These are phyloP conservation scores for Ceratocystis cubensis DNA, from an alignment of 2,329 filamentous ascomycete genomes.

Conservation along the genomic window DNA sequence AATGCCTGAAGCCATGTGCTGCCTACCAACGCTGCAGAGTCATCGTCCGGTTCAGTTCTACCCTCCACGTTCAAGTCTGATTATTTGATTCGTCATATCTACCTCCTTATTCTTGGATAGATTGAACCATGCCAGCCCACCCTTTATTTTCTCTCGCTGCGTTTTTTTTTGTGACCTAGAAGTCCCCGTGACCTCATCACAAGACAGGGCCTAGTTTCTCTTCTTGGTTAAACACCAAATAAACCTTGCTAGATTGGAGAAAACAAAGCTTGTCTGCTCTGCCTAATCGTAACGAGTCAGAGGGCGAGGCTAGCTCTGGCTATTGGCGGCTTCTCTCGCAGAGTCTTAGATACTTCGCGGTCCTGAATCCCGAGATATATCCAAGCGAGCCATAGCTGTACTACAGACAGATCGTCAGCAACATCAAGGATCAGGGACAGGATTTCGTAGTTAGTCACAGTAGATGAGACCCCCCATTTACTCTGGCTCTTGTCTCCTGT, in stretches of 20 bases:
- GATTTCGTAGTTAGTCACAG: neutral
- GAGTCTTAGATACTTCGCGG: neutral
- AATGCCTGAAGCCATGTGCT: neutral
- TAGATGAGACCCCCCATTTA: too few relatives aligned
- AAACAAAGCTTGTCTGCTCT: neutral
- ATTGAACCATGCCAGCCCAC: neutral
- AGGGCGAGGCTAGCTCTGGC: too few relatives aligned
- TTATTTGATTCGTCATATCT: neutral
- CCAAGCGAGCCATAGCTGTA: neutral
- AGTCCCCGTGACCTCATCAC: conserved; percentile 4
- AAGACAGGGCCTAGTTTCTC: neutral
- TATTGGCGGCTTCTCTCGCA: too few relatives aligned
- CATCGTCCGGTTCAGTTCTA: neutral
- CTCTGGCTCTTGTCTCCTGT: neutral
- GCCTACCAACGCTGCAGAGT: neutral
- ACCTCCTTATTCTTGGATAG: neutral
- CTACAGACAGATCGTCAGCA: neutral
- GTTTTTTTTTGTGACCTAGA: neutral
- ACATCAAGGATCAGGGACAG: neutral
- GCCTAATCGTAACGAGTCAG: too few relatives aligned
- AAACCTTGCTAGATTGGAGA: neutral
- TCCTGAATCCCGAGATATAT: conserved; percentile 7
- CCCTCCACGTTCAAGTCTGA: neutral
- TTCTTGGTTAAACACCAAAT: neutral
- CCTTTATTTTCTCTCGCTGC: neutral